These are phyloP conservation scores for Peronospora destructor DNA, from an alignment of 352 stramenopile genomes.

Conservation along the genomic window DNA sequence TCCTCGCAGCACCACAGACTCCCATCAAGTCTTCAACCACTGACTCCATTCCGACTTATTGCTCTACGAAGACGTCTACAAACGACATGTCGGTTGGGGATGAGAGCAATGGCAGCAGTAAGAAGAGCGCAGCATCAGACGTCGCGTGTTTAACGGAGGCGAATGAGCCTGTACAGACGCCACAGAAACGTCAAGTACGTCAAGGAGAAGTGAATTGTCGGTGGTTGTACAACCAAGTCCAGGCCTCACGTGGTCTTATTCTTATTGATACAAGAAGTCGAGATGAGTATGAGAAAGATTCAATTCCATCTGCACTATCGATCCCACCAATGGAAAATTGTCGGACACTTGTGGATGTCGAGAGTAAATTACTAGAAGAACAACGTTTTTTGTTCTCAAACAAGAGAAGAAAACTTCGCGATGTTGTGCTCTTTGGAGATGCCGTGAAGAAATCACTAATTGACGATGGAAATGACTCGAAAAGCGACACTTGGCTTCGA, in stretches of 20 bases:
- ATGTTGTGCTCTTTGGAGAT: slow-evolving; percentile 77
- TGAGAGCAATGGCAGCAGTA: slow-evolving; percentile 17
- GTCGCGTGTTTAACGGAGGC: slow-evolving; percentile 10
- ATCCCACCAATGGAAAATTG: slow-evolving; percentile 49
- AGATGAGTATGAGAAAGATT: slow-evolving; percentile 57
- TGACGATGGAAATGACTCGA: slow-evolving; percentile 16
- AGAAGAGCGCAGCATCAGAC: slow-evolving; percentile 7
- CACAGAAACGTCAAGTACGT: slow-evolving; percentile 48
- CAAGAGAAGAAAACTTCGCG: slow-evolving; percentile 72
- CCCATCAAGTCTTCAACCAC: not conserved
- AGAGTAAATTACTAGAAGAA: slow-evolving; percentile 48
- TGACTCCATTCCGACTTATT: slow-evolving; percentile 2
- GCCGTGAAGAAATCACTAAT: slow-evolving; percentile 34
- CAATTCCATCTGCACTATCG: slow-evolving; percentile 68
- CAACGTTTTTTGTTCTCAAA: slow-evolving; percentile 60
- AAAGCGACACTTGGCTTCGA: slow-evolving; percentile 38
- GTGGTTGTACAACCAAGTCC: slow-evolving; percentile 83
- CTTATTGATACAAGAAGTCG: slow-evolving; percentile 60
- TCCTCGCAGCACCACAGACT: slow-evolving; percentile 2
- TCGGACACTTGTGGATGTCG: slow-evolving; percentile 44
- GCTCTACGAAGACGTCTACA: not conserved
- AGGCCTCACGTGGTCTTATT: slow-evolving; percentile 66
- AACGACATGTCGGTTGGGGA: slow-evolving; percentile 37
- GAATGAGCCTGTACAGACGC: slow-evolving; percentile 14
- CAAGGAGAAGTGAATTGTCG: slow-evolving; percentile 65